These are phyloP conservation scores for Tulasnella sp. DNA, from an alignment of 768 basidiomycete genomes.

Conservation along the genomic window DNA sequence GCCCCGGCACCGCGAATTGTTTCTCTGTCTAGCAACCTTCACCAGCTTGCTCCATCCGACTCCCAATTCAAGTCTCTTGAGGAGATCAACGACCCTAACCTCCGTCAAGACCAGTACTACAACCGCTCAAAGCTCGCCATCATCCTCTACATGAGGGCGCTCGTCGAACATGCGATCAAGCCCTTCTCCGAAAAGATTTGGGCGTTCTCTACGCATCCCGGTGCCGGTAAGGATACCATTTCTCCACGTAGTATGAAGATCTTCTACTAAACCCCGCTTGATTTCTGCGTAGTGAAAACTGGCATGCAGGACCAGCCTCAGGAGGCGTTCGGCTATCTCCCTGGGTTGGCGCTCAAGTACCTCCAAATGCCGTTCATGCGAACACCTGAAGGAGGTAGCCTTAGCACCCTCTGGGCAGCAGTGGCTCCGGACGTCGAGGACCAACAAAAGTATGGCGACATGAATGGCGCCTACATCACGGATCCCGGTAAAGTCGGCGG, in stretches of 20 bases:
- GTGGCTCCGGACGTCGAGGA: constrained; percentile 26
- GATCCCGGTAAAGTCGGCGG: constrained; percentile 33
- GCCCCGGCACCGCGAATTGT: constrained; percentile 48
- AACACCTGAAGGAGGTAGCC: constrained; percentile 22
- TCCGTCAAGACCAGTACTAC: constrained; percentile 46
- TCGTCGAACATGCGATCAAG: constrained; percentile 44
- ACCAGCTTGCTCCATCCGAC: constrained; percentile 46
- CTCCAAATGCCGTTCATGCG: constrained; percentile 33
- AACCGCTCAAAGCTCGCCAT: constrained; percentile 50
- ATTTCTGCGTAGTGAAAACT: constrained; percentile 40
- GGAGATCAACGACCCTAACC: constrained; percentile 46
- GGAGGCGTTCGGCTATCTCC: constrained; percentile 31
- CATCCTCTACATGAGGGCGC: constrained; percentile 47
- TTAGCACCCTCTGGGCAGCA: constrained; percentile 34
- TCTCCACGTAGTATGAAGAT: background rate
- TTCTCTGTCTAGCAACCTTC: constrained; percentile 48
- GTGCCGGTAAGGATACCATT: constrained; percentile 31
- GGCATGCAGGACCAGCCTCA: constrained; percentile 43
- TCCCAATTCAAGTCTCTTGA: constrained; percentile 46
- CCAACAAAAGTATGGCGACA: background rate
- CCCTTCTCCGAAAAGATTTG: constrained; percentile 43
- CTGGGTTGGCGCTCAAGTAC: constrained; percentile 14
- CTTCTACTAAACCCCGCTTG: background rate
- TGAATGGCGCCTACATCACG: constrained; percentile 30
- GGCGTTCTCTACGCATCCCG: constrained; percentile 43